Evolutionary conservation across 2,329 filamentous ascomycete species (phyloP), one percentile per base, ranked within the genome.

Genomic region (Fonsecaea pedrosoi): DNA sequence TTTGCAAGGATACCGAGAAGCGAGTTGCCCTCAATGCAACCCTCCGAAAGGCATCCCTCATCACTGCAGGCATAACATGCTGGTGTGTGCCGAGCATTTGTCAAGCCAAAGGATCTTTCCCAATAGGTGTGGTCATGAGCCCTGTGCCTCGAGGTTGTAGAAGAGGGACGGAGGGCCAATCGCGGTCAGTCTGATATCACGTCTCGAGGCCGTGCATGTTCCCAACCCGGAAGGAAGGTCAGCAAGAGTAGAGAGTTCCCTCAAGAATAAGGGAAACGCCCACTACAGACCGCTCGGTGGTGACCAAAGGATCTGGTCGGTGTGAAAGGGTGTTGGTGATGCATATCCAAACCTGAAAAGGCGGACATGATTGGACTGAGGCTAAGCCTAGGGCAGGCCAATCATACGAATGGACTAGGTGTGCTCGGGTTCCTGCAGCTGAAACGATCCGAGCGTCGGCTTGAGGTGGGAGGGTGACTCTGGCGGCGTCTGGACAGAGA

Each of bases 341-440:
- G 57, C 57, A 62, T 48, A 59, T 25, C 13, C 30, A 21, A 54
- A 21, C 55, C 40, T 12, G 58, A 13, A n/a, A 32, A 12, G n/a
- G 53, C 34, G 9, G 32, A 50, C 50, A 30, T 67, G 62, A 65
- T 67, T 64, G 60, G 65, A 54, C 32, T 25, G 48, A 32, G 7
- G 8, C 12, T 2, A 57, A 56, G 61, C 32, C 59, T 62, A 65
- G 34, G 32, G 10, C 38, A 60, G 61, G 55, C 65, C 68, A 69
- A 69, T 69, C 61, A 64, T 21, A 65, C 48, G 38, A 55, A 63
- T 65, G 59, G 62, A 60, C 57, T 69, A 54, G 57, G 57, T 18
- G n/a, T 34, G 18, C 15, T 56, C 62, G 68, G 62, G 62, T 65
- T 67, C 63, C 62, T 69, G 65, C 65, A 69, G 68, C 61, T 67